These are phyloP conservation scores for Mangifera indica DNA, from an alignment of 345 rosid genomes.

Conservation along the genomic window DNA sequence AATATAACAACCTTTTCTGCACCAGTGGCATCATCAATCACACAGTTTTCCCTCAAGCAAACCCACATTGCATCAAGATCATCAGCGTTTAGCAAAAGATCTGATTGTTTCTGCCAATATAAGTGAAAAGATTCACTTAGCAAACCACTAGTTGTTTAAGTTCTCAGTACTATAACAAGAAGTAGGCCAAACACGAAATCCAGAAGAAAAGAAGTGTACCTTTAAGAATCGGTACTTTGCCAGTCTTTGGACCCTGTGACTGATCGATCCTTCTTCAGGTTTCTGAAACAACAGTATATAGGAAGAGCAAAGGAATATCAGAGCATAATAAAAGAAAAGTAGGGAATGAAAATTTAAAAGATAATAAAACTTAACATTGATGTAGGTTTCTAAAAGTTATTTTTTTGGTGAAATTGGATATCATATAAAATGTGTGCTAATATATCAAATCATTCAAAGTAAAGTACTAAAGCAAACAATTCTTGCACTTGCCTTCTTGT, in stretches of 20 bases:
- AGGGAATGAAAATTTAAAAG: neutral
- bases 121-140: constrained; percentile 17
- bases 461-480: constrained; percentile 17
- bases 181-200: neutral
- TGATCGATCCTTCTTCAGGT: constrained; percentile 97
- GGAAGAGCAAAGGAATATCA: constrained; percentile 10
- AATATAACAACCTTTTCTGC: constrained; percentile 81
- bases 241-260: constrained; percentile 87
- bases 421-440: neutral
- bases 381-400: neutral
- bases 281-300: constrained; percentile 56
- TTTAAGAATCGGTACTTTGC: constrained; percentile 91
- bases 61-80: constrained; percentile 99
- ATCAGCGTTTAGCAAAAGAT: constrained; percentile 89
- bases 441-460: constrained; percentile 5
- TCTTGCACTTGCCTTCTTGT: constrained; percentile 74
- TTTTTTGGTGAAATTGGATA: neutral
- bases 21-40: constrained; percentile 94
- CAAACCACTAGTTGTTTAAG: neutral
- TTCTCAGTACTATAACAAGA: neutral
- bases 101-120: constrained; percentile 86
- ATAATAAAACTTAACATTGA: neutral
- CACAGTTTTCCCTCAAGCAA: constrained; percentile 98
- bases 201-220: constrained; percentile 37
- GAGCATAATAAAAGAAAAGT: neutral